Percentiles rank a stretch among this genome's conserved stretches.
Evolutionary conservation across 805 yeast species (phyloP).

Genomic region (Zygotorulaspora danielsina): DNA sequence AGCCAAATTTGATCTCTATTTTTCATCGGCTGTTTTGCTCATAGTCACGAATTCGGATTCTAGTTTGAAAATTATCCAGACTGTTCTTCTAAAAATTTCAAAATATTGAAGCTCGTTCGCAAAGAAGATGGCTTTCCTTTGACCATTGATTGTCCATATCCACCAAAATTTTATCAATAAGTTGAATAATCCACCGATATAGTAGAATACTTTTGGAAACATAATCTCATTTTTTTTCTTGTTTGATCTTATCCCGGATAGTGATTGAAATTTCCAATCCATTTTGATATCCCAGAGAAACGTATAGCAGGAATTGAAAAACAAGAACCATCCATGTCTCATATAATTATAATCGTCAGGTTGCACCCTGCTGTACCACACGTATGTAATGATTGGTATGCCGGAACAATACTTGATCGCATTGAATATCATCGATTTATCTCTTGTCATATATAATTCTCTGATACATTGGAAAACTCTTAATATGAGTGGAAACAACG

Average conservation of each 20-base stretch:
- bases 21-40: slow-evolving; percentile 11
- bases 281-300: slow-evolving; percentile 83
- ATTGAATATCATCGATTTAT: slow-evolving; percentile 60
- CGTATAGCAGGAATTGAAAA: slow-evolving; percentile 70
- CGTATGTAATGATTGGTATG: slow-evolving; percentile 46
- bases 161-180: slow-evolving; percentile 69
- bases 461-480: slow-evolving; percentile 76
- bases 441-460: slow-evolving; percentile 50
- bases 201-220: slow-evolving; percentile 42
- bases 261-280: slow-evolving; percentile 79
- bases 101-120: slow-evolving; percentile 52
- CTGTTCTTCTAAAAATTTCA: slow-evolving; percentile 78
- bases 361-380: slow-evolving; percentile 25
- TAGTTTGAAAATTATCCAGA: slow-evolving; percentile 82
- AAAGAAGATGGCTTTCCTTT: slow-evolving; percentile 52
- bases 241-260: slow-evolving; percentile 30
- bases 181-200: slow-evolving; percentile 55
- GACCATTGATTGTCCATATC: slow-evolving; percentile 43
- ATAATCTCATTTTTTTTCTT: slow-evolving; percentile 9
- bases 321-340: slow-evolving; percentile 39
- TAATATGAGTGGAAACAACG: slow-evolving; percentile 60
- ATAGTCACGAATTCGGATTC: slow-evolving; percentile 61
- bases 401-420: slow-evolving; percentile 70
- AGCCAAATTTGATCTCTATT: background rate
- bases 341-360: slow-evolving; percentile 14